Evolutionary conservation across 306 rosid species (phyloP), one percentile per base, ranked within the genome.

Genomic region (Oemleria cerasiformis): DNA sequence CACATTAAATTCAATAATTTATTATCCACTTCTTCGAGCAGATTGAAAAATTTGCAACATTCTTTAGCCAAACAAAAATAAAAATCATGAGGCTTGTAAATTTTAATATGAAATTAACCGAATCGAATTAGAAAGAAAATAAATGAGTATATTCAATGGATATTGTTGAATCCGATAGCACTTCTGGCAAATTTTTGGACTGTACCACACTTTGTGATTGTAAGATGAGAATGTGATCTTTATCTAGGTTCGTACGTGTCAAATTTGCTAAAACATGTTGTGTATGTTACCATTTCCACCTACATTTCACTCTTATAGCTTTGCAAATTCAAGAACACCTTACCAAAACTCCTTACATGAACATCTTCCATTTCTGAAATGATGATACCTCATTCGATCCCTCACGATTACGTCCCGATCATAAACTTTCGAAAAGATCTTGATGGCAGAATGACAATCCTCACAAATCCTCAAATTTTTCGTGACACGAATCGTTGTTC

Each of bases 401-500:
- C 88, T 83, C 78, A 75, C 84, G 56, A 79, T 78, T 41, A 88
- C 82, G 25, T 84, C 70, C 7, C 88, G 68, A 43, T 76, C 39
- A 74, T 79, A 81, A 40, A 80, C 63, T 72, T 68, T 78, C 62
- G 90, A 88, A 45, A 81, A 75, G 47, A 86, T 82, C 86, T 88
- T 86, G 44, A 77, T 76, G 9, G 88, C 87, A 63, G 81, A 73
- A 69, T 82, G 87, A 72, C 90, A 88, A 63, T 86, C 90, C 66
- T 82, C 84, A 82, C 90, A 88, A 48, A 86, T 88, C 87, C 88
- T 79, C 67, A 85, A 77, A 72, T 84, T 86, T 75, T 88, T 86
- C 75, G 82, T 79, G 19, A 88, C 75, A 13, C 64, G 82, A 54
- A 88, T 75, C 16, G 88, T 68, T 50, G 87, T 78, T 64, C 90